Evolutionary conservation across 768 basidiomycete species (phyloP).

Genomic region (Boletus reticulatus): DNA sequence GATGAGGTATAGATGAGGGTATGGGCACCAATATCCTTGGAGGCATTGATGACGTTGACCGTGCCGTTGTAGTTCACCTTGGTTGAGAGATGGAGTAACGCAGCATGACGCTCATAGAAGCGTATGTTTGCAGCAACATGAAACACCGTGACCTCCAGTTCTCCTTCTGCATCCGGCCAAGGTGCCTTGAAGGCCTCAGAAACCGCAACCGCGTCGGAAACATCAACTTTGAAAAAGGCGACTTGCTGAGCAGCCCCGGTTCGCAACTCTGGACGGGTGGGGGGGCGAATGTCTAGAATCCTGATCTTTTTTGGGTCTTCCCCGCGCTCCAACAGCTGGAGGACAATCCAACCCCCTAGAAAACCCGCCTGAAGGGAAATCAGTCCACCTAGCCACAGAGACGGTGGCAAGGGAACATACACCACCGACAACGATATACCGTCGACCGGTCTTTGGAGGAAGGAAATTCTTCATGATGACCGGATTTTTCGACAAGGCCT

Average conservation of each 20-base stretch:
- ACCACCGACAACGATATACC: slow-evolving; percentile 77
- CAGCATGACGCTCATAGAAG: slow-evolving; percentile 63
- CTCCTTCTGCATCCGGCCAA: slow-evolving; percentile 46
- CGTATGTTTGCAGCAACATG: slow-evolving; percentile 79
- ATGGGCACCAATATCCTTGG: slow-evolving; percentile 50
- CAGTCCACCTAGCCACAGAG: neutral
- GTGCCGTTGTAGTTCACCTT: slow-evolving; percentile 68
- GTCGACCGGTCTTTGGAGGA: slow-evolving; percentile 66
- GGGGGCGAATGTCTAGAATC: slow-evolving; percentile 63
- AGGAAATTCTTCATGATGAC: slow-evolving; percentile 44
- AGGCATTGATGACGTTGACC: slow-evolving; percentile 61
- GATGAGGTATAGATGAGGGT: slow-evolving; percentile 73
- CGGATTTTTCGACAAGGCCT: slow-evolving; percentile 33
- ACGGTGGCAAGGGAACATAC: slow-evolving; percentile 39
- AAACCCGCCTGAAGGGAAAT: slow-evolving; percentile 56
- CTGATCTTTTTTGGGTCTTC: slow-evolving; percentile 66
- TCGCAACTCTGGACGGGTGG: slow-evolving; percentile 54
- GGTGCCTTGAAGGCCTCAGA: slow-evolving; percentile 60
- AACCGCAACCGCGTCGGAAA: slow-evolving; percentile 53
- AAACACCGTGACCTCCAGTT: slow-evolving; percentile 55
- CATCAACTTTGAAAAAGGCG: slow-evolving; percentile 56
- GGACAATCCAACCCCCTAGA: slow-evolving; percentile 75
- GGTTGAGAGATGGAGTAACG: slow-evolving; percentile 52
- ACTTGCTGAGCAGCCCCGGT: slow-evolving; percentile 52
- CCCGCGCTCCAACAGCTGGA: slow-evolving; percentile 65